phyloP scores from a whole-genome alignment of 768 basidiomycete genomes.

The Suillus subalutaceus region DNA sequence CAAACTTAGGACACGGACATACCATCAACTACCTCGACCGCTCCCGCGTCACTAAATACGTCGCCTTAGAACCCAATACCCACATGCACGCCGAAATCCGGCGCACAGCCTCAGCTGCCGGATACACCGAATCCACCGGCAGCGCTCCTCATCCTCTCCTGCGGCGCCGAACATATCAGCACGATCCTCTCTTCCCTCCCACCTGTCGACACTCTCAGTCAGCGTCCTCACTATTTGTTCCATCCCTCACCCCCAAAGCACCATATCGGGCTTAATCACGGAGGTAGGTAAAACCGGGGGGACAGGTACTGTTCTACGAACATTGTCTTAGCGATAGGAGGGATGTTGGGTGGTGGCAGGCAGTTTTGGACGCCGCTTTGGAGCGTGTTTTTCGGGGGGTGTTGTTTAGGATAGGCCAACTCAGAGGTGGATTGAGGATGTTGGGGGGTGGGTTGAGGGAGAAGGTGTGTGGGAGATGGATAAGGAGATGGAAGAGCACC shows the following conservation, averaged over 20 bases:
- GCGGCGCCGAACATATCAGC: slow-evolving; percentile 61
- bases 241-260: slow-evolving; percentile 56
- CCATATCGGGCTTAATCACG: slow-evolving; percentile 47
- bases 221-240: slow-evolving; percentile 70
- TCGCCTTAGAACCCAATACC: slow-evolving; percentile 73
- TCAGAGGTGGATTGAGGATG: slow-evolving; percentile 47
- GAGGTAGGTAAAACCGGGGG: slow-evolving; percentile 65
- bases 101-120: slow-evolving; percentile 46
- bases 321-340: slow-evolving; percentile 58
- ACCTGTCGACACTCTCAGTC: slow-evolving; percentile 59
- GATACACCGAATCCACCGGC: slow-evolving; percentile 55
- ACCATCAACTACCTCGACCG: slow-evolving; percentile 61
- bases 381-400: slow-evolving; percentile 62
- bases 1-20: slow-evolving; percentile 57
- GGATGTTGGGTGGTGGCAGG: slow-evolving; percentile 73
- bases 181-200: slow-evolving; percentile 48
- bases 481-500: slow-evolving; percentile 54
- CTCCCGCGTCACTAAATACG: slow-evolving; percentile 57
- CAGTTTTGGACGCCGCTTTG: slow-evolving; percentile 75
- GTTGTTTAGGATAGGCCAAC: slow-evolving; percentile 60
- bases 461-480: slow-evolving; percentile 46
- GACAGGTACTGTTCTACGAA: slow-evolving; percentile 67
- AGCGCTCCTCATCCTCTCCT: slow-evolving; percentile 59
- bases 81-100: slow-evolving; percentile 64
- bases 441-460: slow-evolving; percentile 52